Base-by-base conservation (phyloP, 805 yeast species). In the Spathaspora sp. region DNA sequence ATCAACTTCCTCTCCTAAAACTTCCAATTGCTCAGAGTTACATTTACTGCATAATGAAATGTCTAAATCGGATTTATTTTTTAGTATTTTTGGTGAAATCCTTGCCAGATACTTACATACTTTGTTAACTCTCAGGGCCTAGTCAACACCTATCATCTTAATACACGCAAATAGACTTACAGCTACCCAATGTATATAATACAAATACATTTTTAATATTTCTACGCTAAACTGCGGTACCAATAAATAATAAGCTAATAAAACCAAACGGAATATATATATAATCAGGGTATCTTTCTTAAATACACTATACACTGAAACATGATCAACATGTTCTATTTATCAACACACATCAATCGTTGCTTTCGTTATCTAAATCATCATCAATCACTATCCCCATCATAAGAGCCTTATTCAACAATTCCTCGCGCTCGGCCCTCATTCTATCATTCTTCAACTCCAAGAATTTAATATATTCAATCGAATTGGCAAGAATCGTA, bases 401-500 rank as follows among this genome's bases (percentile, higher is more conserved):
- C 69, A 70, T 59, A 47, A 59, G 58, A 4, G 77, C 77, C 52
- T 68, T 64, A 39, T 61, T 57, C 19, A 68, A 44, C 47, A 86
- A 67, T 49, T 78, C 78, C 40, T 76, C 71, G 50, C 83, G 72
- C 64, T 87, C 90, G 55, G 72, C 64, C 49, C 64, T 62, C 59
- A 88, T 69, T 35, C 69, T 64, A 2, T 66, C 64, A 59, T 86
- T 87, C 55, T 84, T 81, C 50, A 69, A 63, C 64, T 88, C 91
- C 56, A 88, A 70, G 63, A 87, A 90, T 60, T 78, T 75, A 61
- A 88, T 88, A 65, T 89, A 89, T 67, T 88, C 96, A 1, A 89
- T 84, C 8, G 92, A 89, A 61, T 88, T 88, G 39, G 89, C 76
- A 49, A 88, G 70, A 12, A 88, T 86, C 28, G 86, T 85, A 12